Conservation (phyloP, 179 eudicot genomes). For the Beta corolliflora region DNA sequence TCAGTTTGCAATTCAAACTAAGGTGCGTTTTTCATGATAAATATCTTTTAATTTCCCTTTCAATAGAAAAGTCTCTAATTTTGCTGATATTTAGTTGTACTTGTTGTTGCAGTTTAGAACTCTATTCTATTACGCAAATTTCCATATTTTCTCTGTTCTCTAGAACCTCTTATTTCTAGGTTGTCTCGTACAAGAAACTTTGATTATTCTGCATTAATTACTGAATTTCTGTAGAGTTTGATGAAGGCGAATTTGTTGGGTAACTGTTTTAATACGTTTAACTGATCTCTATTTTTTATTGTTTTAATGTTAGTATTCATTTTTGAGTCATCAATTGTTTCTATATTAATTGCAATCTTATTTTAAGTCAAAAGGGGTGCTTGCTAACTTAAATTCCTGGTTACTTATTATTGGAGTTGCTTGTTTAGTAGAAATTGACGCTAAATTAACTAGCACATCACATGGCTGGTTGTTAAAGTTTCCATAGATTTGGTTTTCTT, state of each 20-base stretch:
- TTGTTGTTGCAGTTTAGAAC: slow-evolving; percentile 21
- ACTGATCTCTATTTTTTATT: background rate
- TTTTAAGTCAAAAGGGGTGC: slow-evolving; percentile 33
- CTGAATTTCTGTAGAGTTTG: background rate
- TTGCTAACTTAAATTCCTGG: slow-evolving; percentile 24
- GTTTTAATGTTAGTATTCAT: no score
- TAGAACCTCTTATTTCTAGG: background rate
- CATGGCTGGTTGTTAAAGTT: background rate
- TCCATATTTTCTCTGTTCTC: slow-evolving; percentile 1
- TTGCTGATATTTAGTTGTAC: slow-evolving; percentile 11
- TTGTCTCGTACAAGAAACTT: slow-evolving; percentile 6
- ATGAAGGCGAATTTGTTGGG: background rate
- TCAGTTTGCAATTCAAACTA: slow-evolving; percentile 2
- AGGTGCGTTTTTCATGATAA: slow-evolving; percentile 29
- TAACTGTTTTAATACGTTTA: slow-evolving; percentile 22
- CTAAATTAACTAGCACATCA: background rate
- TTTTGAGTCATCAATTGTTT: background rate
- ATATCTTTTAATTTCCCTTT: no score
- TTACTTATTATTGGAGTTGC: slow-evolving; percentile 29
- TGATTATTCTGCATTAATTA: slow-evolving; percentile 11
- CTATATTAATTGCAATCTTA: background rate
- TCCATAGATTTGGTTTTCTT: slow-evolving; percentile 8
- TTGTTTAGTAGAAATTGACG: slow-evolving; percentile 13
- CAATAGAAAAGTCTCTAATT: background rate
- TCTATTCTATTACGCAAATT: background rate